Base-by-base conservation (phyloP, 768 basidiomycete species). In the Hypholoma fasciculare region DNA sequence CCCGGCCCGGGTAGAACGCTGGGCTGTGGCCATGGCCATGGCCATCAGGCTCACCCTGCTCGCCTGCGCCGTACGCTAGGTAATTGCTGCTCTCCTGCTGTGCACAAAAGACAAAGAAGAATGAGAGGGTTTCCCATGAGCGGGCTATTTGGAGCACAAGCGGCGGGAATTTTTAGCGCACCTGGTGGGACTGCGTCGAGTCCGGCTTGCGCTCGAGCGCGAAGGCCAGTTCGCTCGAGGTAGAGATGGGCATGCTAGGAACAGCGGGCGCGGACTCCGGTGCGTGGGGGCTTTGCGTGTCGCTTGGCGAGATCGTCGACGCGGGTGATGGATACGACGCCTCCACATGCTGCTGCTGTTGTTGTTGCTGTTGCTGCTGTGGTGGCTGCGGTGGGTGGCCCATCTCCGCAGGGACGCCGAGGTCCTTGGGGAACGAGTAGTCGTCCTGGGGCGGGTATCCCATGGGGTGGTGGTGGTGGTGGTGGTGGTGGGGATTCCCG, bases 161-260 rank as follows among this genome's bases (percentile, higher is more conserved):
- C 23, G 52, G 40, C 51, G 43, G 44, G 40, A 54, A 26, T 42
- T 16, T 30, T 19, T n/a, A 23, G n/a, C 58, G 40, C 53, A 66
- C 65, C 61, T 63, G 62, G 27, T 66, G 64, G 17, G 23, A 23
- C 23, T 34, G 30, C 6, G 30, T 34, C 30, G 30, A 9, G 30
- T 60, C 58, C 36, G 61, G 61, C 50, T 67, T 65, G 38, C 63
- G 57, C 47, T 66, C 63, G 44, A 69, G 61, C 6, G 69, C 71
- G 42, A 65, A 70, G 7, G 69, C 69, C 30, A 72, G 61, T 54
- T 69, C 71, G 50, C 71, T 70, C 11, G 69, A 65, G 16, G 64
- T 63, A 19, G 65, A 68, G 12, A 70, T 63, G 2, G 69, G 53
- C 30, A 72, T 59, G 20, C 26, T 47, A 39, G 54, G 54, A 4